Evolutionary conservation across 768 basidiomycete genomes (phyloP).

Genomic region (Lentinula sp.): DNA sequence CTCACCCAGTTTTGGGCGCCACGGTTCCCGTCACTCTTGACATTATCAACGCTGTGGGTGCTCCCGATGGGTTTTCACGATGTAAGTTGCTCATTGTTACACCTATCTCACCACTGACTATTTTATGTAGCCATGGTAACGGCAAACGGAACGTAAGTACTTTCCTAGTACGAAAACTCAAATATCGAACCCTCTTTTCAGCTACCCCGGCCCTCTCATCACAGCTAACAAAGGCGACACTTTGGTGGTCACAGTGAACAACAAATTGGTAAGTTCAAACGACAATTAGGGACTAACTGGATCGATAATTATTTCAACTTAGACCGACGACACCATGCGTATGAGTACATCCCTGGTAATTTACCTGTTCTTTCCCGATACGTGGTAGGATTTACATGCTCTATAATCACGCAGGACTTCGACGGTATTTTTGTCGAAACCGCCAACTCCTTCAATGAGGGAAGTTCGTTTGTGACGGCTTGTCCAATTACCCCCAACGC

Average conservation of each 20-base stretch:
- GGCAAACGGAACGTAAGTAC: slow-evolving; percentile 1
- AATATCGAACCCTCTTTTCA: background rate
- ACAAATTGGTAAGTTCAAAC: slow-evolving; percentile 33
- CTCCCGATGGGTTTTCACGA: slow-evolving; percentile 33
- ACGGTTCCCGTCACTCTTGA: slow-evolving; percentile 21
- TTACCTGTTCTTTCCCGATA: too few species aligned
- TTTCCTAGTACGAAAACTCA: background rate
- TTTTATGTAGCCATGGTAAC: slow-evolving; percentile 7
- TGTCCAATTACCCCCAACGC: slow-evolving; percentile 33
- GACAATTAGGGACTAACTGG: background rate
- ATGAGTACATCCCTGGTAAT: slow-evolving; percentile 14
- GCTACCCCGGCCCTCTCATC: background rate
- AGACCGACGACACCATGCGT: slow-evolving; percentile 21
- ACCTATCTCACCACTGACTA: slow-evolving; percentile 11
- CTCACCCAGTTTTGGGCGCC: background rate
- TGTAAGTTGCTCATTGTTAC: background rate
- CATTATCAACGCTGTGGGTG: slow-evolving; percentile 30
- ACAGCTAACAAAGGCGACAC: slow-evolving; percentile 35
- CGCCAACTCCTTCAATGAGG: slow-evolving; percentile 24
- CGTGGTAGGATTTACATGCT: background rate
- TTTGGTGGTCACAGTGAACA: slow-evolving; percentile 34
- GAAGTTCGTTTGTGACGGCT: slow-evolving; percentile 34
- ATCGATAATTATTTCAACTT: background rate
- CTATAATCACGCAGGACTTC: slow-evolving; percentile 15
- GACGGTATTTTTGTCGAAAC: slow-evolving; percentile 21